Evolutionary conservation across 129 eudicot genomes (phyloP).

Genomic region (Ambrosia trifida): DNA sequence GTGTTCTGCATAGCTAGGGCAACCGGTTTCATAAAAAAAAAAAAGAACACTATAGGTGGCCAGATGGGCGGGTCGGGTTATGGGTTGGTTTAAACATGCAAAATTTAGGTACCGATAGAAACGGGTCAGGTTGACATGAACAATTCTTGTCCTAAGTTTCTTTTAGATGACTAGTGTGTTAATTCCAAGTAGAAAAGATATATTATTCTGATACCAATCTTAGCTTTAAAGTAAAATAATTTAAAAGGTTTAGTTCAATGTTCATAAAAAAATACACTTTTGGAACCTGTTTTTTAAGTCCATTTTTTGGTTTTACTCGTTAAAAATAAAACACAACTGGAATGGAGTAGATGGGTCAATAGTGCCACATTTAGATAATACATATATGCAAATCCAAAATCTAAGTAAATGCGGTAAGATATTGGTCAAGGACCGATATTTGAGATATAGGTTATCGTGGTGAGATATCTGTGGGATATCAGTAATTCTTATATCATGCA

Average conservation of each 20-base stretch:
- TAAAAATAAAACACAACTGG: background rate
- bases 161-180: background rate
- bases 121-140: background rate
- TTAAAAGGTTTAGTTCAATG: background rate
- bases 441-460: too few relatives aligned
- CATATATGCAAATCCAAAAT: slow-evolving; percentile 3
- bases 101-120: background rate
- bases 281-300: background rate
- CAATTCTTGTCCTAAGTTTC: too few relatives aligned
- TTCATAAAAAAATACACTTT: background rate
- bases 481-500: too few relatives aligned
- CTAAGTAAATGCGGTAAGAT: too few relatives aligned
- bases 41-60: background rate
- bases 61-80: background rate
- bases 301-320: background rate
- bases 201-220: background rate
- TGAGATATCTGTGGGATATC: too few relatives aligned
- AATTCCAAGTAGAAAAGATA: background rate
- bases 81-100: background rate
- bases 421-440: too few relatives aligned
- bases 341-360: too few relatives aligned
- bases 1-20: background rate
- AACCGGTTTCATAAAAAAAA: background rate
- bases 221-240: background rate
- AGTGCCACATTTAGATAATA: background rate